These are phyloP conservation scores for Chiua virens DNA, from an alignment of 768 basidiomycete species.

Conservation along the genomic window DNA sequence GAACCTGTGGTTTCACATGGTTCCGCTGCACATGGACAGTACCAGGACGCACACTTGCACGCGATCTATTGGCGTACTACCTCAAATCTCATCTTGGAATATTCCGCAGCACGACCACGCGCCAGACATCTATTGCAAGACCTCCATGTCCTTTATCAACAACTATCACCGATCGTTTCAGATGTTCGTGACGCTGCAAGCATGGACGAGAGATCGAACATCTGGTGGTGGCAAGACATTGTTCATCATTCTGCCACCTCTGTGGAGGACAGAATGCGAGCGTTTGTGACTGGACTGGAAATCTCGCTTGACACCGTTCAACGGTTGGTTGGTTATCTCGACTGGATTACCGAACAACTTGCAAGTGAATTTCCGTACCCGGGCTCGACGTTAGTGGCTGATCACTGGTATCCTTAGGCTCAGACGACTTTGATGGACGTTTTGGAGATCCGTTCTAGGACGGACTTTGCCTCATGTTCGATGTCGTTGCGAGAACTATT, in stretches of 20 bases:
- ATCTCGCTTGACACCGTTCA: conserved; percentile 16
- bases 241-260: conserved; percentile 1
- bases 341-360: conserved; percentile 28
- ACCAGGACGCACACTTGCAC: conserved; percentile 15
- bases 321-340: conserved; percentile 26
- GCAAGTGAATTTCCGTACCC: conserved; percentile 7
- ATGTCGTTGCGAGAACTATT: conserved; percentile 23
- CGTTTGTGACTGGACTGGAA: conserved; percentile 22
- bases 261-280: conserved; percentile 8
- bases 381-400: background rate
- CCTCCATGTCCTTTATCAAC: conserved; percentile 16
- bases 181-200: background rate
- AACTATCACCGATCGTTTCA: conserved; percentile 2
- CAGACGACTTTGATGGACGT: conserved; percentile 16
- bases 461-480: conserved; percentile 16
- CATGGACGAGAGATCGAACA: background rate
- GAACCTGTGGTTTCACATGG: background rate
- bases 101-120: conserved; percentile 28
- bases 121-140: conserved; percentile 12
- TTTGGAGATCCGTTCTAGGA: conserved; percentile 1
- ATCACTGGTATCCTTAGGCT: conserved; percentile 14
- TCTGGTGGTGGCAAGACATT: conserved; percentile 9
- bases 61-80: conserved; percentile 31
- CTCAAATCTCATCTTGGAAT: conserved; percentile 33
- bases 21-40: background rate